Conservation (phyloP, 1,284 basidiomycete species). For the Cryptococcus sp. region DNA sequence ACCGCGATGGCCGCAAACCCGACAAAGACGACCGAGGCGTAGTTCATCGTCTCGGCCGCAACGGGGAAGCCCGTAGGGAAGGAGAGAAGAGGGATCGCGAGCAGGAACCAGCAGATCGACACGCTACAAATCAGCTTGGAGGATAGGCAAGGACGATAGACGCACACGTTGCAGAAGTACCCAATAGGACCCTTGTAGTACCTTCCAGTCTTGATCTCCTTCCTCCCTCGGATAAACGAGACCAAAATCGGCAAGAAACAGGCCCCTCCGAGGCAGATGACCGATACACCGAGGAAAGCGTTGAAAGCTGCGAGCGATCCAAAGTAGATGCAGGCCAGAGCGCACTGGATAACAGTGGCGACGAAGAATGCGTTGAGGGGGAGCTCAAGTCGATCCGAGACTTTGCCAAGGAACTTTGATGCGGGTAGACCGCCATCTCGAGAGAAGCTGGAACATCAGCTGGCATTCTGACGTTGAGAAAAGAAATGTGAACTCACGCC, state of each 20-base stretch:
- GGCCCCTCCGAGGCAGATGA: conserved; percentile 37
- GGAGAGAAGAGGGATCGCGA: conserved; percentile 30
- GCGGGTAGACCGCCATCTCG: conserved; percentile 49
- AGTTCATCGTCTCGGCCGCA: conserved; percentile 28
- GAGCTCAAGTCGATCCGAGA: conserved; percentile 43
- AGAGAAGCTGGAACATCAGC: conserved; percentile 38
- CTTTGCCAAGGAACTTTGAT: too few relatives aligned
- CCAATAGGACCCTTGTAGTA: conserved; percentile 43
- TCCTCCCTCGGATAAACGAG: conserved; percentile 40
- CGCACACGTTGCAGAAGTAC: conserved; percentile 36
- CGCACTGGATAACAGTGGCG: conserved; percentile 41
- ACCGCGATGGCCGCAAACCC: conserved; percentile 55
- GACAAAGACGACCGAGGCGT: conserved; percentile 59
- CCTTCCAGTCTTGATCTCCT: conserved; percentile 35
- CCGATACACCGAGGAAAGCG: conserved; percentile 42
- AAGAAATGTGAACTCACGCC: conserved; percentile 19
- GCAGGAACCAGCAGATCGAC: conserved; percentile 26
- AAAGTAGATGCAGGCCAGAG: conserved; percentile 46
- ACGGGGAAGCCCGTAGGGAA: conserved; percentile 34
- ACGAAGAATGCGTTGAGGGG: conserved; percentile 48
- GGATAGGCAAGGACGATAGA: conserved; percentile 16
- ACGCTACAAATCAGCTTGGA: conserved; percentile 29
- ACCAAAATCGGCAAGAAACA: conserved; percentile 47
- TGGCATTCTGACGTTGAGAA: neutral
- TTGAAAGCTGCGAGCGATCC: conserved; percentile 42